Base-by-base conservation (phyloP, 768 basidiomycete genomes). In the Nidula microcarpa region DNA sequence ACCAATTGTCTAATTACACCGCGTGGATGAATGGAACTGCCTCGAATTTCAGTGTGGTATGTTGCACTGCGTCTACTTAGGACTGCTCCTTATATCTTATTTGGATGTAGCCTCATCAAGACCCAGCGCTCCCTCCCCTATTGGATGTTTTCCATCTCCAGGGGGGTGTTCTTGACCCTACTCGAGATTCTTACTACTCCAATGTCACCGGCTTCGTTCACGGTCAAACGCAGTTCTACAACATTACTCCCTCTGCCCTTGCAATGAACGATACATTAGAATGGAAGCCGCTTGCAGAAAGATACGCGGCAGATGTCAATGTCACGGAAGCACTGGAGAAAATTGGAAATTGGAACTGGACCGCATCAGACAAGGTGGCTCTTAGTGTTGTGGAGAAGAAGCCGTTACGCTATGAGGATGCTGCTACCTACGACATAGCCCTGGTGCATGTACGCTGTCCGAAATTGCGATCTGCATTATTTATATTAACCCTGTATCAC, bases 161-260 rank as follows among this genome's bases (percentile, higher is more conserved):
- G 47, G 78, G 78, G 5, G 67, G 64, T 4, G 60, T 62, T 36
- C 65, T 86, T 4, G 75, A 83, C 56, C 74, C 80, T 4, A 55
- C 60, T 16, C 52, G 60, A 35, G 72, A 71, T 17, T 86, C 89
- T 0, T 92, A 90, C 63, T 89, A 85, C 58, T 66, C 74, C 4
- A 94, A 94, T 62, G 76, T 88, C 43, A 91, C 91, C 13, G 91
- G 91, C 6, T 91, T 89, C 64, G 77, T 89, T 53, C 84, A 84
- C 51, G 89, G 88, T 3, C 70, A 80, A 43, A 66, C 82, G 11
- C 70, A 72, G 37, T 81, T 81, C 60, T 74, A 82, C 61, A 93
- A 92, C 62, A 80, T 91, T 43, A 80, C 88, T 2, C 69, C 73
- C 16, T 60, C 74, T 6, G 68, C 71, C 36, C 65, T 83, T 17